Base-by-base conservation (phyloP, 2,329 filamentous ascomycete genomes). In the Paraphoma chrysanthemicola region DNA sequence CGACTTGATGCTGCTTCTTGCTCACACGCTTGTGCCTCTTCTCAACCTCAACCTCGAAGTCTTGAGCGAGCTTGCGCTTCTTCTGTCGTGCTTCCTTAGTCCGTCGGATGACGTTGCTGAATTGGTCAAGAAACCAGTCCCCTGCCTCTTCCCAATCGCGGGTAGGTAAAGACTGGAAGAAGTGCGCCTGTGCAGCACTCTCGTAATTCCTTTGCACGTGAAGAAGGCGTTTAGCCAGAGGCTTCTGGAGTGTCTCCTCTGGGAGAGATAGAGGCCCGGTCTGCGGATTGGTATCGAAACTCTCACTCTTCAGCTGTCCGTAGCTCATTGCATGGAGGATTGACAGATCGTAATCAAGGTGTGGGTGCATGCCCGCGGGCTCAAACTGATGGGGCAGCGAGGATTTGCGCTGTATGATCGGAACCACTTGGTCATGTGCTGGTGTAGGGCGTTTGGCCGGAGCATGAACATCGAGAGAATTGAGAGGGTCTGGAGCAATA, bases 121-220 rank as follows among this genome's bases (percentile, higher is more conserved):
- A 87, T 48, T 80, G 79, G 1, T 83, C 81, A 1, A 88, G 77
- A 44, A 89, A 82, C 80, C 86, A 85, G 54, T 87, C 84, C 2
- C 86, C 86, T 18, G 85, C 83, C 44, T 86, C 81, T 72, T 88
- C 86, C 84, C 86, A 88, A 59, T 88, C 80, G 3, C 78, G 71
- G 14, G 87, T 79, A 0, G 77, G 73, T 41, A 88, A 76, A 9
- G 78, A 80, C 1, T 77, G 73, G 59, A 89, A 82, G 69, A 87
- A 86, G 0, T 72, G 62, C 3, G 71, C 69, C 57, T 86, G 83
- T 3, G 81, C 75, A 28, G 73, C 48, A 1, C 57, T 31, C 29
- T 60, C 57, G 7, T 74, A 58, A 4, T 63, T 64, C 23, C 65
- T 55, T 47, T 70, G 62, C 2, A 70, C 72, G 29, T 67, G 63